Evolutionary conservation across 768 basidiomycete species (phyloP).

Genomic region (Strobilomyces dryophilus): DNA sequence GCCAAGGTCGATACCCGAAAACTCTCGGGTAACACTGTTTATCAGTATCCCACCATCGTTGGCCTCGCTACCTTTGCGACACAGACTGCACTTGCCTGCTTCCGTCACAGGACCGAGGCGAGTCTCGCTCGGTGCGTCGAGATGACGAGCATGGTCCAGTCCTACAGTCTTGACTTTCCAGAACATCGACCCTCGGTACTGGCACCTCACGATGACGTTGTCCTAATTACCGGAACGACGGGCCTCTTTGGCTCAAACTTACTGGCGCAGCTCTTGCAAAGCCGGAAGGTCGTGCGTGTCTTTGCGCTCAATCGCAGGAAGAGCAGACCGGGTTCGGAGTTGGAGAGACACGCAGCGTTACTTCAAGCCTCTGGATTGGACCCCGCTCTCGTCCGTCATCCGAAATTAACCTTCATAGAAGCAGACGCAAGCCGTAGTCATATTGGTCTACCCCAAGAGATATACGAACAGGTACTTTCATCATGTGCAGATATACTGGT

Average conservation of each 20-base stretch:
- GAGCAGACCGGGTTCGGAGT: constrained; percentile 11
- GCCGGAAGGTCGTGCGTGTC: constrained; percentile 15
- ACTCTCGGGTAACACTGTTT: constrained; percentile 33
- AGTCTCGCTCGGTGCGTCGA: constrained; percentile 11
- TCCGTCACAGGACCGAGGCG: constrained; percentile 14
- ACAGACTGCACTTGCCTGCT: constrained; percentile 3
- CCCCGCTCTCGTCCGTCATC: constrained; percentile 20
- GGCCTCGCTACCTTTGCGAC: constrained; percentile 16
- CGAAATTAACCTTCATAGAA: constrained; percentile 33
- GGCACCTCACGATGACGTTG: constrained; percentile 1
- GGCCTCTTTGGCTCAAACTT: constrained; percentile 31
- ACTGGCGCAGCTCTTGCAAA: constrained; percentile 19
- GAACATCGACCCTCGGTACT: constrained; percentile 1
- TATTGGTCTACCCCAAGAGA: constrained; percentile 26
- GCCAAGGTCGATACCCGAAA: constrained; percentile 16
- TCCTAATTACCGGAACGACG: constrained; percentile 36
- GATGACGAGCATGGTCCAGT: constrained; percentile 10
- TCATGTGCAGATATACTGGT: not conserved
- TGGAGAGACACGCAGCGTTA: constrained; percentile 24
- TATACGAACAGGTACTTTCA: constrained; percentile 24
- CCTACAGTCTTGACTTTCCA: constrained; percentile 7
- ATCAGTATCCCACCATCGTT: constrained; percentile 34
- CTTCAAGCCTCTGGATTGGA: constrained; percentile 32
- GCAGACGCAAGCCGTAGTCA: constrained; percentile 18
- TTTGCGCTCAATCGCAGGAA: constrained; percentile 29